A percentile compares a stretch with the other conserved stretches of the same genome.
Evolutionary conservation across 2,329 filamentous ascomycete species (phyloP).

Genomic region (Colletotrichum caudatum): DNA sequence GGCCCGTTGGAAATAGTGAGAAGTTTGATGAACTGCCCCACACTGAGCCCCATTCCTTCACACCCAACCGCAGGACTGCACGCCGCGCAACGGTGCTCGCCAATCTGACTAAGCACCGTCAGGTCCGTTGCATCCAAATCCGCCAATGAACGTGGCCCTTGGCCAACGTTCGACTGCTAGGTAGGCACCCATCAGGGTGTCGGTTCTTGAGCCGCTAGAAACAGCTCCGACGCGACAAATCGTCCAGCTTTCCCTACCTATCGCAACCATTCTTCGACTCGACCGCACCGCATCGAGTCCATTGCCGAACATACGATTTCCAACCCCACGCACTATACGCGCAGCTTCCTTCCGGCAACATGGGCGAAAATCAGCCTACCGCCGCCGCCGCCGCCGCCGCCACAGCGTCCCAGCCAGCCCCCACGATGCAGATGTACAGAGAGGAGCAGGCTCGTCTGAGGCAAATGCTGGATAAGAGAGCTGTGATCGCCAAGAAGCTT

Average conservation of each 20-base stretch:
- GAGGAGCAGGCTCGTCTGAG: constrained; percentile 62
- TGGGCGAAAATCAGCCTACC: constrained; percentile 40
- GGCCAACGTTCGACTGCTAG: neutral
- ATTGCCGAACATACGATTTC: neutral
- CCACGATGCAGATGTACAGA: constrained; percentile 61
- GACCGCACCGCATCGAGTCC: constrained; percentile 23
- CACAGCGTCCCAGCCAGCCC: constrained; percentile 46
- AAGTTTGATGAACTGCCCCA: constrained; percentile 27
- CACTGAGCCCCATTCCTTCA: constrained; percentile 4
- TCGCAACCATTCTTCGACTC: constrained; percentile 17
- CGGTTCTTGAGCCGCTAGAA: constrained; percentile 23
- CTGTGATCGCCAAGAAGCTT: constrained; percentile 51
- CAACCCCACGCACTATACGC: neutral
- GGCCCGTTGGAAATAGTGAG: neutral
- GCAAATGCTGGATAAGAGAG: constrained; percentile 59
- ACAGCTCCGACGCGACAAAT: constrained; percentile 11
- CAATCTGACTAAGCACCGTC: neutral
- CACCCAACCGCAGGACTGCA: constrained; percentile 11
- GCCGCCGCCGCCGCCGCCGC: constrained; percentile 23
- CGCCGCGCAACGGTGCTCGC: neutral
- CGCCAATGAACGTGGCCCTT: constrained; percentile 22
- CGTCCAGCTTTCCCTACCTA: neutral
- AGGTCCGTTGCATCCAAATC: neutral
- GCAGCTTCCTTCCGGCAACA: neutral
- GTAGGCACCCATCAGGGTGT: neutral